These are phyloP conservation scores for Saccharomycopsis microspora DNA, from an alignment of 805 yeast species.

Conservation along the genomic window DNA sequence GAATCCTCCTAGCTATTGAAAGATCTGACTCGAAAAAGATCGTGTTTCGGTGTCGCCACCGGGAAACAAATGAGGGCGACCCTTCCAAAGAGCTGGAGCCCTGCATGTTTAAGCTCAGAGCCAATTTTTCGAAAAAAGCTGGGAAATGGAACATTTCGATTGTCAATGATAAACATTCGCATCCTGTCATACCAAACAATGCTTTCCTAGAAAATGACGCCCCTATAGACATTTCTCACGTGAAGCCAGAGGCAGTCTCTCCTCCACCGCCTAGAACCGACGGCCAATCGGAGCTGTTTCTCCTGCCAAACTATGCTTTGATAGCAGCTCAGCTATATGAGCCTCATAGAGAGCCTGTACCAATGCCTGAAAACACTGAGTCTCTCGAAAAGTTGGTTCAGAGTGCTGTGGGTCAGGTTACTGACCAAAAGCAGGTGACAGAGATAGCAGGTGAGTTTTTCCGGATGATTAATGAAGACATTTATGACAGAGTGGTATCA, in stretches of 20 bases:
- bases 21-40: slow-evolving; percentile 23
- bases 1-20: slow-evolving; percentile 19
- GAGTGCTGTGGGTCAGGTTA: not conserved
- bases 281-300: not conserved
- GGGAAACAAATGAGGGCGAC: not conserved
- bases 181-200: slow-evolving; percentile 5
- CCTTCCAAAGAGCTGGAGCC: slow-evolving; percentile 1
- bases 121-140: slow-evolving; percentile 15
- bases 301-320: not conserved
- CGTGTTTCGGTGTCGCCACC: slow-evolving; percentile 22
- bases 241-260: not conserved
- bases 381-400: not conserved
- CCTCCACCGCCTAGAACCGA: not conserved
- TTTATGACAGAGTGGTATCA: not conserved
- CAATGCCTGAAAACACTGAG: not conserved
- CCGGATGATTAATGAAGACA: not conserved
- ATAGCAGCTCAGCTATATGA: slow-evolving; percentile 1
- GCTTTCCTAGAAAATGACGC: not conserved
- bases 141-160: slow-evolving; percentile 16
- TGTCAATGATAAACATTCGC: slow-evolving; percentile 16
- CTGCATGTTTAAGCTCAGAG: slow-evolving; percentile 15
- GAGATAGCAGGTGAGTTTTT: not conserved
- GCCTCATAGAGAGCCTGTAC: not conserved
- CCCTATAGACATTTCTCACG: slow-evolving; percentile 7
- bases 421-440: not conserved